phyloP scores from a whole-genome alignment of 2,329 filamentous ascomycete species.

The Pseudovirgaria hyperparasitica region DNA sequence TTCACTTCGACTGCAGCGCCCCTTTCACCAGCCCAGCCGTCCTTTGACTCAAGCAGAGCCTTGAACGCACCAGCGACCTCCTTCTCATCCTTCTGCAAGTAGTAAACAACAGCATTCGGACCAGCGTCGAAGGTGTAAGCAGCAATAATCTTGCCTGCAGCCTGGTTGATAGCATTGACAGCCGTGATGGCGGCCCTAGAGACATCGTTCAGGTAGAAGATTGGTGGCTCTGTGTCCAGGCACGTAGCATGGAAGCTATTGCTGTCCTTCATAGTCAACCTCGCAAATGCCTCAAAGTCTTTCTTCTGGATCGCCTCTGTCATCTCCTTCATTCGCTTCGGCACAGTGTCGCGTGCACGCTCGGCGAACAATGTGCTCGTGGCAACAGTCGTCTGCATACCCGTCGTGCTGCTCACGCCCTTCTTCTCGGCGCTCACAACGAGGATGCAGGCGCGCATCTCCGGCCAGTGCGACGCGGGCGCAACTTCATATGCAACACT shows the following conservation, averaged over 20 bases:
- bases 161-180: conserved; percentile 77
- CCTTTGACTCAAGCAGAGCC: conserved; percentile 46
- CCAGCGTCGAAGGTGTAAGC: conserved; percentile 98
- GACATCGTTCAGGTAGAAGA: conserved; percentile 97
- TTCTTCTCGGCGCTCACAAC: conserved; percentile 93
- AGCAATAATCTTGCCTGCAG: conserved; percentile 65
- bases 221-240: conserved; percentile 89
- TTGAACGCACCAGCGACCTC: conserved; percentile 69
- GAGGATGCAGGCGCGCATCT: conserved; percentile 84
- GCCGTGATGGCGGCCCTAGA: conserved; percentile 75
- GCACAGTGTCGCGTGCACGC: conserved; percentile 65
- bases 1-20: conserved; percentile 39
- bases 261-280: conserved; percentile 90
- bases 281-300: conserved; percentile 78
- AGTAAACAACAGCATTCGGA: conserved; percentile 95
- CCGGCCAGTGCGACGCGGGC: conserved; percentile 81
- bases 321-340: conserved; percentile 72
- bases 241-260: conserved; percentile 96
- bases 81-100: conserved; percentile 64
- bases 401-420: conserved; percentile 79
- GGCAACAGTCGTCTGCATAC: conserved; percentile 93
- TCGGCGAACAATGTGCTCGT: conserved; percentile 80
- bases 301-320: conserved; percentile 63
- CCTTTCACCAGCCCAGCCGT: conserved; percentile 55
- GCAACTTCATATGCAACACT: conserved; percentile 82